These are phyloP conservation scores for Linnemannia schmuckeri DNA, from an alignment of 192 early-diverging fungal genomes.

Conservation along the genomic window DNA sequence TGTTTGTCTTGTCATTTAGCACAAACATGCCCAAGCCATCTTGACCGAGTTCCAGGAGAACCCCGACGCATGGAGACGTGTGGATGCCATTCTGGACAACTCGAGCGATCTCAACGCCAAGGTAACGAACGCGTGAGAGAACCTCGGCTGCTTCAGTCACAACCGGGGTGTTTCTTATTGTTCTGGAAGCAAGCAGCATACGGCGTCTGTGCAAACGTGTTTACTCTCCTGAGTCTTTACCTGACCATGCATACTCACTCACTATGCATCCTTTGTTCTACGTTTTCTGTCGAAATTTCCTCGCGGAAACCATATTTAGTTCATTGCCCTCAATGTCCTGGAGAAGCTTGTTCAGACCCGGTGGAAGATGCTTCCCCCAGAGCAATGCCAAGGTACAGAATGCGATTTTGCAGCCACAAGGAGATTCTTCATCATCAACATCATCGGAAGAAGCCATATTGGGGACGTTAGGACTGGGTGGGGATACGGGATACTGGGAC, in stretches of 20 bases:
- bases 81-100: constrained; percentile 91
- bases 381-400: constrained; percentile 80
- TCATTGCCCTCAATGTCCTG: constrained; percentile 92
- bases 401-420: background rate
- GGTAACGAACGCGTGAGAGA: constrained; percentile 63
- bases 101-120: constrained; percentile 86
- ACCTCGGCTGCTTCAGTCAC: background rate
- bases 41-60: constrained; percentile 96
- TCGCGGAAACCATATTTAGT: constrained; percentile 62
- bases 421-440: background rate
- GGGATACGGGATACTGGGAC: no score
- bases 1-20: constrained; percentile 62
- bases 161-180: background rate
- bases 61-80: constrained; percentile 95
- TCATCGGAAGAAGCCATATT: background rate
- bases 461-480: background rate
- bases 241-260: background rate
- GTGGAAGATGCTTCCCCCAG: constrained; percentile 94
- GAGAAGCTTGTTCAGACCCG: constrained; percentile 96
- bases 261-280: background rate
- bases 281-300: background rate
- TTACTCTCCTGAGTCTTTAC: background rate
- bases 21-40: constrained; percentile 86
- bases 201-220: background rate
- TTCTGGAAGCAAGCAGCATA: background rate